Base-by-base conservation (phyloP, 495 filamentous ascomycete species). In the Diplogelasinospora grovesii region DNA sequence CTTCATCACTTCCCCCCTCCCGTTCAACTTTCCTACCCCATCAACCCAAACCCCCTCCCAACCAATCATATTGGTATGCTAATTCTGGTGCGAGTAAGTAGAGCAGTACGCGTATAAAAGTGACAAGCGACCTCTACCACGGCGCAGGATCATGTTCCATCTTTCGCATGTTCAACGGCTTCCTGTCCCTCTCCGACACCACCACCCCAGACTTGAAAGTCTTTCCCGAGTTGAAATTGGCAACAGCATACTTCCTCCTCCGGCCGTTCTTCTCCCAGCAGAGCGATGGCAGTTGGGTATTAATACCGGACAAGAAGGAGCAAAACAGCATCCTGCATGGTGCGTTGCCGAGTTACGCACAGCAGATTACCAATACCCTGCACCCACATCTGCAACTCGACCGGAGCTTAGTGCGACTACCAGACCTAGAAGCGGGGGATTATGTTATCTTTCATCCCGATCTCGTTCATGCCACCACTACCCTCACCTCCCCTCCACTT, bases 371-470 rank as follows among this genome's bases (percentile, higher is more conserved):
- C 42, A 69, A 71, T 0, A 56, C 70, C 0, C 69, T 83, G 22
- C 88, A 95, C 49, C 88, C 88, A 1, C 83, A 94, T 43, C 73
- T 94, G 7, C 61, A 81, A 8, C 73, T 94, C 1, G 53, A 71
- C 11, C 57, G 64, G 13, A 81, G 78, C 7, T 87, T 95, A 78
- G 75, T 89, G 3, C 73, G 82, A 24, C 65, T 92, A 3, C 88
- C 89, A 0, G 57, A 61, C 8, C 78, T 94, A 26, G 67, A 74
- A 21, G 85, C 89, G 2, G 88, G 89, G 7, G 88, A 95, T 59
- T 94, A 85, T 57, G 85, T 94, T 4, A 75, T 82, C 13, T 95
- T 89, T 88, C 89, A 95, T 58, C 90, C 86, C 42, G 88, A 82
- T 25, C 49, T 55, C 7, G 54, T 66, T 11, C 56, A 69, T 49